Base-by-base conservation (phyloP, 345 rosid genomes). In the Citrus australasica region DNA sequence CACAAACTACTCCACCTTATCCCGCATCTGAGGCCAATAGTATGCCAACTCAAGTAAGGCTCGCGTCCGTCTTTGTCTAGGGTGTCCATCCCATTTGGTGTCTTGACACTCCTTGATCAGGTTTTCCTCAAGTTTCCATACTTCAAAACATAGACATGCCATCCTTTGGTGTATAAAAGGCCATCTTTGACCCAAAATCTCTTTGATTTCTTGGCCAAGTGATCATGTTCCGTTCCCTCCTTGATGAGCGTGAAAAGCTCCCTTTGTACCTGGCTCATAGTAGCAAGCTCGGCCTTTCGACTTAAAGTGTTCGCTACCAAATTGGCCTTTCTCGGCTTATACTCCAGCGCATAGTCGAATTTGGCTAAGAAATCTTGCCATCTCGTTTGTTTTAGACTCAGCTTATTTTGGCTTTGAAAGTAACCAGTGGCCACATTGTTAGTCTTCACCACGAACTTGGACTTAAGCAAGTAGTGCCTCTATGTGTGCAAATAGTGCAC, bases 231-330 rank as follows among this genome's bases (percentile, higher is more conserved):
- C 0, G 0, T 1, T 5, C 38, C 7, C 8, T 7, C 2, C 0
- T 37, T 37, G 5, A 37, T 37, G 2, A 37, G 1, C 21, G 40
- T 1, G 9, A 37, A 7, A 37, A 37, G 2, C 40, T 37, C 40
- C 7, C 0, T 1, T 37, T 37, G 2, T 37, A 37, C 7, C 0
- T 0, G 0, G 2, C 9, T 37, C 2, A 1, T 37, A 1, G 38
- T 1, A 0, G 25, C 22, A 3, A 65, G 3, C n/a, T 73, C 46
- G 0, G 0, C 13, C 6, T 48, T 53, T 2, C 55, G 5, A 37
- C 33, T 74, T 0, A 79, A 30, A 0, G 69, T 14, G 7, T 30
- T 13, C 0, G 17, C 64, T 9, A 79, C 7, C 0, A 7, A 14
- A 19, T 74, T 79, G 0, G 51, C 32, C 22, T 10, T 37, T 5